Base-by-base conservation (phyloP, 106 monocot genomes). In the Alisma plantagoaquatica region DNA sequence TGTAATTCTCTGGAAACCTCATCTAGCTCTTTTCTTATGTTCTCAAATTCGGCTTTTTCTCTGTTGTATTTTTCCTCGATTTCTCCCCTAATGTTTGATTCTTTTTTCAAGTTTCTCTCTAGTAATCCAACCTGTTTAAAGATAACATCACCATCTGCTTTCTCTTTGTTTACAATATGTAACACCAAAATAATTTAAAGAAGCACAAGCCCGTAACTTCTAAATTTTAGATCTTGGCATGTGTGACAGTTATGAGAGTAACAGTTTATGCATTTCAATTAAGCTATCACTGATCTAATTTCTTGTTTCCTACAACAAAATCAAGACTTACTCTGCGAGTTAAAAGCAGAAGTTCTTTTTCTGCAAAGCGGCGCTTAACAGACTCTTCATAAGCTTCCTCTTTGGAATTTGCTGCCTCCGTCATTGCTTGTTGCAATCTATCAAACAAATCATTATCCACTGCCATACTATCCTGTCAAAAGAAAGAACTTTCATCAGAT, bases 371-470 rank as follows among this genome's bases (percentile, higher is more conserved):
- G 23, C 54, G 69, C 21, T 43, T 54, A 20, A 42, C 16, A 18
- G 42, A 27, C 44, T 74, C 74, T 27, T 54, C 63, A 56, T 49
- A 51, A 27, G 65, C 65, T 66, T 74, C 78, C 28, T 47, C 21
- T 33, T 51, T 70, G 6, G 48, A 20, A 9, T 45, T 59, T 27
- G 64, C 56, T 31, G 60, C 48, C 35, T 70, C 70, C 2, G 0
- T 24, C 12, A 61, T 24, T 3, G 64, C 55, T 29, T 42, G 29
- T 47, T 72, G 35, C 8, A 71, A 29, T 54, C 46, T 31, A 38
- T 30, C 19, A 33, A 47, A 56, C 15, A 71, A 18, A 22, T 46
- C 32, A 9, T 33, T n/a, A 29, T 67, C 23, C 14, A 11, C 14
- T 8, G 1, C 53, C 3, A 9, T 27, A 56, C 10, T 23, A 18